These are phyloP conservation scores for Diaporthe sp. DNA, from an alignment of 2,329 filamentous ascomycete species.

Conservation along the genomic window DNA sequence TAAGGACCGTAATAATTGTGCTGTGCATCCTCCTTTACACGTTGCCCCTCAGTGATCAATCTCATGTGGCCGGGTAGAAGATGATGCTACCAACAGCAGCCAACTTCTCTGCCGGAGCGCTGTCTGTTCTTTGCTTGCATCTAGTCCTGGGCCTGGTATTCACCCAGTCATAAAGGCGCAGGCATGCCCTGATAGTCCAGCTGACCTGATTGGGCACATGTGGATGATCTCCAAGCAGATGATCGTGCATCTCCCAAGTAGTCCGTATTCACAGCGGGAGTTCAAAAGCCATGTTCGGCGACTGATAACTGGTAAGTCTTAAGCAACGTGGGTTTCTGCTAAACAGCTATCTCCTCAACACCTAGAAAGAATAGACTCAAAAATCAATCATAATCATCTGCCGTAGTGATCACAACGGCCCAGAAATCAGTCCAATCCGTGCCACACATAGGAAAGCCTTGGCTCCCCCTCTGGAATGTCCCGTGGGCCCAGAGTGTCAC, in stretches of 20 bases:
- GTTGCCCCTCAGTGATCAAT: neutral
- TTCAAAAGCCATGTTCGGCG: too few species aligned
- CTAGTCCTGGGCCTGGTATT: neutral
- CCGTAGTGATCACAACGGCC: neutral
- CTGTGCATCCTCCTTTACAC: too few species aligned
- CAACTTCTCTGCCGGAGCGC: neutral
- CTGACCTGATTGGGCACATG: neutral
- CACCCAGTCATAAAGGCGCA: neutral
- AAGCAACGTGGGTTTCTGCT: conserved; percentile 2
- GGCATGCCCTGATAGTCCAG: neutral
- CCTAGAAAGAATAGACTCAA: conserved; percentile 11
- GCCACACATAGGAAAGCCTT: neutral
- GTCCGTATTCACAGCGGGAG: neutral
- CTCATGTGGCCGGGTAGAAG: neutral
- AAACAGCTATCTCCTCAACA: conserved; percentile 16
- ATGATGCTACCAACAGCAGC: neutral
- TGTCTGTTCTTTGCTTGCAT: too few species aligned
- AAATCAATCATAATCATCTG: conserved; percentile 12
- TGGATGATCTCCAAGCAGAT: neutral
- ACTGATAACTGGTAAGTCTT: neutral
- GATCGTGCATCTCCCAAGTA: neutral
- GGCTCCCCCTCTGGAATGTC: neutral
- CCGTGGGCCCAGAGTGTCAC: neutral
- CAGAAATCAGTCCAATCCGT: neutral
- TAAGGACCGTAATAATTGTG: neutral